Evolutionary conservation across 768 basidiomycete genomes (phyloP).

Genomic region (Dentipellis sp.): DNA sequence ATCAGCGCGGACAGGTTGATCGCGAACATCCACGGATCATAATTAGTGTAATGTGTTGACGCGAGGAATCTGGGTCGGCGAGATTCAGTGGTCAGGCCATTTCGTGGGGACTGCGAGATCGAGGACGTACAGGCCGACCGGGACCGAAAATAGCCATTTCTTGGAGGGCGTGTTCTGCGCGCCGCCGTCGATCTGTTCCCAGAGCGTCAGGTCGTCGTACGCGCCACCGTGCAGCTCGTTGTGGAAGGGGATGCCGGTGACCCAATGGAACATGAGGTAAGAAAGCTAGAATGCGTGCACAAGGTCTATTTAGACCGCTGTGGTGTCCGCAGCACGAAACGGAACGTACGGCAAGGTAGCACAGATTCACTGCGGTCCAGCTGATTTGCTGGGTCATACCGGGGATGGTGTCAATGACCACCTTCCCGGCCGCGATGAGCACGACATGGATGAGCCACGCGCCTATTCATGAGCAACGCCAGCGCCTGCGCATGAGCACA

Average conservation of each 20-base stretch:
- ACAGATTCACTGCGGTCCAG: slow-evolving; percentile 89
- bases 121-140: slow-evolving; percentile 70
- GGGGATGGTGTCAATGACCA: slow-evolving; percentile 88
- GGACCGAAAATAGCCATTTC: slow-evolving; percentile 91
- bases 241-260: slow-evolving; percentile 94
- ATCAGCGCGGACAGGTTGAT: slow-evolving; percentile 79
- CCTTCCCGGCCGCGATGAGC: slow-evolving; percentile 82
- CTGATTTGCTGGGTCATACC: slow-evolving; percentile 91
- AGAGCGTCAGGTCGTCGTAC: slow-evolving; percentile 94
- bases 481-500: background rate
- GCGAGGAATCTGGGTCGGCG: slow-evolving; percentile 66
- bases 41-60: slow-evolving; percentile 97
- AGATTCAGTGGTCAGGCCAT: background rate
- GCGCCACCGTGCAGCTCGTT: slow-evolving; percentile 82
- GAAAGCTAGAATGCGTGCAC: slow-evolving; percentile 55
- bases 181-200: slow-evolving; percentile 99
- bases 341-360: slow-evolving; percentile 77
- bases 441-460: slow-evolving; percentile 98
- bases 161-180: slow-evolving; percentile 98
- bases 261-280: slow-evolving; percentile 98
- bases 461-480: slow-evolving; percentile 39
- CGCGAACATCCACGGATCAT: slow-evolving; percentile 89
- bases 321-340: no score
- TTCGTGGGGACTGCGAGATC: slow-evolving; percentile 2
- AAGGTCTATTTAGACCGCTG: background rate